Evolutionary conservation across 208 protist species (phyloP).

Genomic region (Trypanosoma melophagium): DNA sequence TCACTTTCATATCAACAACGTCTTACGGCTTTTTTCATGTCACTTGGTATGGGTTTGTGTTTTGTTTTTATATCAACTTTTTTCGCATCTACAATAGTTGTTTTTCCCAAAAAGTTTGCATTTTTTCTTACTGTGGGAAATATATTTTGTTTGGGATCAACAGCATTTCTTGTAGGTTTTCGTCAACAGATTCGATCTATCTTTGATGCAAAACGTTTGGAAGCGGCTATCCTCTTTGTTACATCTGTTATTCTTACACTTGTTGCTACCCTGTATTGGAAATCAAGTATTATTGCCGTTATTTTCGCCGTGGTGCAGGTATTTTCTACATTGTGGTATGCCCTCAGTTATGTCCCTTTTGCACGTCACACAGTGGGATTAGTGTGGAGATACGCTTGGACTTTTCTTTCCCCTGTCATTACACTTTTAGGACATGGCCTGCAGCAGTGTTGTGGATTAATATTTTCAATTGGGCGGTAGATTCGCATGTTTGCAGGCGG

Average conservation of each 20-base stretch:
- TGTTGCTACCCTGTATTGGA: slow-evolving; percentile 57
- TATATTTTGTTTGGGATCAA: slow-evolving; percentile 79
- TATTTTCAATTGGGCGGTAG: slow-evolving; percentile 8
- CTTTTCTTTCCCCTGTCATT: slow-evolving; percentile 30
- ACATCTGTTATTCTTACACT: slow-evolving; percentile 74
- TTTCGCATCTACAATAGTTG: slow-evolving; percentile 55
- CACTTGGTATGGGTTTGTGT: slow-evolving; percentile 80
- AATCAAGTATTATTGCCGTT: slow-evolving; percentile 55
- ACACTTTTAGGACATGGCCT: slow-evolving; percentile 30
- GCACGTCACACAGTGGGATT: slow-evolving; percentile 62
- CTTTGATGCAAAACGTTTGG: slow-evolving; percentile 74
- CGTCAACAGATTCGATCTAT: slow-evolving; percentile 71
- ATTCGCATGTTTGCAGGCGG: not conserved
- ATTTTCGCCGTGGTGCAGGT: slow-evolving; percentile 70
- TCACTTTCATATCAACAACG: slow-evolving; percentile 81
- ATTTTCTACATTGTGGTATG: slow-evolving; percentile 81
- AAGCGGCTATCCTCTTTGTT: slow-evolving; percentile 72
- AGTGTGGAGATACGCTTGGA: slow-evolving; percentile 24
- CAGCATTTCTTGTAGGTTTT: slow-evolving; percentile 87
- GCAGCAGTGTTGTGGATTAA: slow-evolving; percentile 25
- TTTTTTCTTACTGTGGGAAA: slow-evolving; percentile 91
- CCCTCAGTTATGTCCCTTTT: slow-evolving; percentile 88
- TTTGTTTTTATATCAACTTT: slow-evolving; percentile 68
- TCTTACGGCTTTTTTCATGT: slow-evolving; percentile 78
- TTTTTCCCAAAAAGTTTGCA: slow-evolving; percentile 86